Evolutionary conservation across 2,329 filamentous ascomycete species (phyloP).

Genomic region (Fusarium aywerte): DNA sequence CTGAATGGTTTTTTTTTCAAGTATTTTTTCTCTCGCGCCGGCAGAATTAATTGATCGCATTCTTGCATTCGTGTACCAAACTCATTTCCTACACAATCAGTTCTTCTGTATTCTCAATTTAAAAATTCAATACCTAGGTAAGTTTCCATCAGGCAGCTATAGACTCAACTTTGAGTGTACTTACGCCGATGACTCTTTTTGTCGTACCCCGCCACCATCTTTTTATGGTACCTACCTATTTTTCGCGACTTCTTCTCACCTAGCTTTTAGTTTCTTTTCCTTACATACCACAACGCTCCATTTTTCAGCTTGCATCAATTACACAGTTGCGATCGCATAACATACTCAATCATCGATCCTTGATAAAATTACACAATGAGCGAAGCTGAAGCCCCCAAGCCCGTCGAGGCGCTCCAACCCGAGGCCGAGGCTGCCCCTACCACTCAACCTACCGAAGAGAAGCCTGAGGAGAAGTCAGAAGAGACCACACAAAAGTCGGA

Average conservation of each 20-base stretch:
- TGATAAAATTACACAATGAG: slow-evolving; percentile 50
- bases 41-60: slow-evolving; percentile 44
- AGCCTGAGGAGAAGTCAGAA: slow-evolving; percentile 43
- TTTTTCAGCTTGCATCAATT: slow-evolving; percentile 11
- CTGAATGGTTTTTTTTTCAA: slow-evolving; percentile 35
- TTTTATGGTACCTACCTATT: slow-evolving; percentile 21
- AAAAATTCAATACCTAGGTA: slow-evolving; percentile 21
- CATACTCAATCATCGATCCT: slow-evolving; percentile 1
- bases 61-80: slow-evolving; percentile 29
- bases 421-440: slow-evolving; percentile 44
- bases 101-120: neutral
- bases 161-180: slow-evolving; percentile 4
- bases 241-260: slow-evolving; percentile 42
- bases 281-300: slow-evolving; percentile 3
- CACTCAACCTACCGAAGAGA: slow-evolving; percentile 44
- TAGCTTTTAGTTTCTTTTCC: slow-evolving; percentile 23
- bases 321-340: slow-evolving; percentile 22
- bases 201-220: slow-evolving; percentile 46
- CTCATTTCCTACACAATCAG: neutral
- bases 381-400: slow-evolving; percentile 54
- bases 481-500: slow-evolving; percentile 46
- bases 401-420: slow-evolving; percentile 52
- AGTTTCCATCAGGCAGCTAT: slow-evolving; percentile 12
- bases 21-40: slow-evolving; percentile 40
- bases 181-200: slow-evolving; percentile 44